These are phyloP conservation scores for Lasiodiplodia gonubiensis DNA, from an alignment of 2,329 filamentous ascomycete species.

Conservation along the genomic window DNA sequence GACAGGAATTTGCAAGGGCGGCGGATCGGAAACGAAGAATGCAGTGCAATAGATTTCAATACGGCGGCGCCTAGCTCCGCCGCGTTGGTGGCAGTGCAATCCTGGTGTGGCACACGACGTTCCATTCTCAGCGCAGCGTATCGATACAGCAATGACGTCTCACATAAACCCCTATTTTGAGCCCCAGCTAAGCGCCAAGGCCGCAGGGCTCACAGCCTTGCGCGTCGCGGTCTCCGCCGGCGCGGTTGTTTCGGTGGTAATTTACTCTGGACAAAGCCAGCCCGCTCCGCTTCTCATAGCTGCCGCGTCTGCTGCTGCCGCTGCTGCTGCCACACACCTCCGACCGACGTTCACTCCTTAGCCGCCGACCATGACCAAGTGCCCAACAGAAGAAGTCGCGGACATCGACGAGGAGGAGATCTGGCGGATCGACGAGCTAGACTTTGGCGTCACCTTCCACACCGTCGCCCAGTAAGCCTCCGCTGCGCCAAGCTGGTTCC, in stretches of 20 bases:
- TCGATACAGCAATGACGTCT: constrained; percentile 24
- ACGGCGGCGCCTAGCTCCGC: not conserved
- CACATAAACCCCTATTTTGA: constrained; percentile 21
- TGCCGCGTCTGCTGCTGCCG: constrained; percentile 16
- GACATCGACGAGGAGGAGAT: constrained; percentile 39
- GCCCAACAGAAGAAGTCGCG: constrained; percentile 43
- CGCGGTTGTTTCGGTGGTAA: constrained; percentile 26
- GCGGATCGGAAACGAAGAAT: constrained; percentile 6
- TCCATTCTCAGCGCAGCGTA: constrained; percentile 16
- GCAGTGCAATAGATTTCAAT: not conserved
- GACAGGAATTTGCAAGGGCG: constrained; percentile 14
- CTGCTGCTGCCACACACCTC: constrained; percentile 25
- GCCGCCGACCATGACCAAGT: constrained; percentile 28
- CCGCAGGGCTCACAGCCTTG: constrained; percentile 23
- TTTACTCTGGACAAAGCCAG: constrained; percentile 26
- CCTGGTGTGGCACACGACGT: not conserved
- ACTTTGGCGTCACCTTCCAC: constrained; percentile 28
- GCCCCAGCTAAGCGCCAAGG: constrained; percentile 17
- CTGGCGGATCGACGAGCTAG: constrained; percentile 24
- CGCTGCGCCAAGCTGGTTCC: constrained; percentile 12
- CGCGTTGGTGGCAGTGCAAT: constrained; percentile 9
- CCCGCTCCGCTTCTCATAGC: constrained; percentile 22
- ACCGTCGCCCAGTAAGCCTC: constrained; percentile 25
- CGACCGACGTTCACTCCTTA: constrained; percentile 28
- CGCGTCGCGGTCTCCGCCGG: constrained; percentile 20